Percentiles rank a stretch among this genome's conserved stretches.
These are phyloP conservation scores for Tuber magnatum DNA, from an alignment of 495 filamentous ascomycete genomes.

Conservation along the genomic window DNA sequence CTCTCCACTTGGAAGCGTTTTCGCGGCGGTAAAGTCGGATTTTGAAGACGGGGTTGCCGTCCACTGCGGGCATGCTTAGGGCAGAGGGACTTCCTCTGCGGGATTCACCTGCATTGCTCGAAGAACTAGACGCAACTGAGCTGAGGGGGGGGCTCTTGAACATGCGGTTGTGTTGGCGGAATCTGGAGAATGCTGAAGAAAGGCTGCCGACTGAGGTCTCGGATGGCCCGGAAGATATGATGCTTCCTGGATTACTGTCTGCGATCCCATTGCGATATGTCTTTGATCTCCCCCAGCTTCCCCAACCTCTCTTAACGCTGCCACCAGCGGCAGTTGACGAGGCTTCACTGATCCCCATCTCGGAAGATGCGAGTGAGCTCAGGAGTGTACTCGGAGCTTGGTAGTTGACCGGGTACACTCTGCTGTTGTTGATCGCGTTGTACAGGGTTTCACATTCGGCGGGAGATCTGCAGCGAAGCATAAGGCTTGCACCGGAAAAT, in stretches of 20 bases:
- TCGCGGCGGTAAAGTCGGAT: constrained; percentile 75
- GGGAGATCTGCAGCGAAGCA: constrained; percentile 74
- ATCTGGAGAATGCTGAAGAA: constrained; percentile 45
- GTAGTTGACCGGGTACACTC: constrained; percentile 34
- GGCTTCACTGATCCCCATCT: constrained; percentile 30
- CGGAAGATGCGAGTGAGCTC: constrained; percentile 32
- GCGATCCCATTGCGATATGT: constrained; percentile 37
- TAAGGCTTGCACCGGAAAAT: constrained; percentile 66
- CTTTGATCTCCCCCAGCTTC: constrained; percentile 36
- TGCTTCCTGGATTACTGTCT: constrained; percentile 28
- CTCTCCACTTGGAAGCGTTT: constrained; percentile 72
- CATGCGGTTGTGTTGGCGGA: constrained; percentile 33
- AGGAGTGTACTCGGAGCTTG: constrained; percentile 29
- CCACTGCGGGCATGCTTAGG: constrained; percentile 15
- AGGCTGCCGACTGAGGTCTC: constrained; percentile 55
- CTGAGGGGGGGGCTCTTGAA: constrained; percentile 32
- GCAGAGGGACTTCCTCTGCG: constrained; percentile 29
- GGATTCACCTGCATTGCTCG: constrained; percentile 29
- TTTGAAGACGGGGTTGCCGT: constrained; percentile 49
- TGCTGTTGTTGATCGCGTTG: constrained; percentile 62
- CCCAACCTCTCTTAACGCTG: constrained; percentile 39
- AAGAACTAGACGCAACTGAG: constrained; percentile 35
- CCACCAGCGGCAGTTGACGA: constrained; percentile 26
- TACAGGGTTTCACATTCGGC: constrained; percentile 77
- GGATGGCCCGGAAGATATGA: constrained; percentile 46